phyloP scores from a whole-genome alignment of 148 eudicot species.

The Chenopodium quinoa region DNA sequence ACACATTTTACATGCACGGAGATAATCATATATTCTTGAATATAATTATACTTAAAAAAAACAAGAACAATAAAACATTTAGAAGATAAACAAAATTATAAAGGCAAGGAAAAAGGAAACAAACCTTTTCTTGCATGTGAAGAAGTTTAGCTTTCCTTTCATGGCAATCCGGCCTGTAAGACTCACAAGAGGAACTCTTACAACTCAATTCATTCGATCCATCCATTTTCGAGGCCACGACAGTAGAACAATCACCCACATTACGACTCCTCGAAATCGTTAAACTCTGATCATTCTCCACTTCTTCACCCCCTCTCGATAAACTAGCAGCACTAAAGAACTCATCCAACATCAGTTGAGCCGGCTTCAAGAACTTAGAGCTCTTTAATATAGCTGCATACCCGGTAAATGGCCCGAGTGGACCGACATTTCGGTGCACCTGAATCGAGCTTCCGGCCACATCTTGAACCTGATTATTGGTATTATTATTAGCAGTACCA shows the following conservation, averaged over 20 bases:
- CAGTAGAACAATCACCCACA: background rate
- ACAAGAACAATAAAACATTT: background rate
- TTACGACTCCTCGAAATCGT: background rate
- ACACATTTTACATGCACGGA: background rate
- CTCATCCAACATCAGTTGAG: constrained; percentile 70
- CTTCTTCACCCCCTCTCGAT: constrained; percentile 18
- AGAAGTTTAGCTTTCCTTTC: constrained; percentile 34
- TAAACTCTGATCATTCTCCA: constrained; percentile 7
- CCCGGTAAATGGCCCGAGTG: constrained; percentile 86
- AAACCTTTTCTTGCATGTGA: constrained; percentile 36
- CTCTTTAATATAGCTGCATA: constrained; percentile 71
- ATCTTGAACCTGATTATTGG: constrained; percentile 29
- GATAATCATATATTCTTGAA: background rate
- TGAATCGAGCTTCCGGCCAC: constrained; percentile 33
- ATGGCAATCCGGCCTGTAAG: constrained; percentile 25
- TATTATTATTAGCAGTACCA: background rate
- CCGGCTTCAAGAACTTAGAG: constrained; percentile 76
- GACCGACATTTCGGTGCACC: constrained; percentile 27
- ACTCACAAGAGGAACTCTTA: constrained; percentile 16
- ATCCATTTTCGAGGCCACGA: background rate
- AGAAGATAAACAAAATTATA: background rate
- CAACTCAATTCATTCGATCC: constrained; percentile 11
- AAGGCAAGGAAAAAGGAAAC: background rate
- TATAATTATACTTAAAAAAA: background rate
- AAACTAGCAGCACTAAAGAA: constrained; percentile 26